Evolutionary conservation across 2,329 filamentous ascomycete species (phyloP).

Genomic region (Colletotrichum chrysophilum): DNA sequence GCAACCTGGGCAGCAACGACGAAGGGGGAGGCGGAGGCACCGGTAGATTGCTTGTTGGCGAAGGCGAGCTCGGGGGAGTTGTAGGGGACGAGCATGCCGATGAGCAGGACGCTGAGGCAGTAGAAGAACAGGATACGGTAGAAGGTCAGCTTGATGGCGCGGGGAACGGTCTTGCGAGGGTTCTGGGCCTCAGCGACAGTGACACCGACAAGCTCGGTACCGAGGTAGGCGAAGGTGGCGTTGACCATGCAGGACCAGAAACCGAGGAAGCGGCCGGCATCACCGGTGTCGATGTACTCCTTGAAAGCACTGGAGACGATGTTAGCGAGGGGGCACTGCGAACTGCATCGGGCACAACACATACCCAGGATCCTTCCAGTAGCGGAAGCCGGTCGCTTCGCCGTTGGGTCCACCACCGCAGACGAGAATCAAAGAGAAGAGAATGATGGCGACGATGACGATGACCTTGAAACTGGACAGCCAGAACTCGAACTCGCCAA

Average conservation of each 20-base stretch:
- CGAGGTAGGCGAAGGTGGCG: constrained; percentile 80
- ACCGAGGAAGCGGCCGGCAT: constrained; percentile 60
- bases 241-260: constrained; percentile 78
- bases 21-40: constrained; percentile 72
- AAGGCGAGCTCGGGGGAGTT: constrained; percentile 65
- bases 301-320: constrained; percentile 48
- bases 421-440: constrained; percentile 68
- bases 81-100: constrained; percentile 81
- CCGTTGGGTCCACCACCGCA: constrained; percentile 69
- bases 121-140: constrained; percentile 86
- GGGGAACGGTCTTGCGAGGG: constrained; percentile 76
- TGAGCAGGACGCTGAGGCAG: constrained; percentile 72
- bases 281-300: constrained; percentile 45
- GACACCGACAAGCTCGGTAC: constrained; percentile 78
- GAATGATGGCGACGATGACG: constrained; percentile 69
- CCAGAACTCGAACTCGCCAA: constrained; percentile 70
- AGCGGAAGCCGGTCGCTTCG: constrained; percentile 68
- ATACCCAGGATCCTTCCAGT: constrained; percentile 67
- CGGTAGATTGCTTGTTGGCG: constrained; percentile 52
- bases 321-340: not conserved
- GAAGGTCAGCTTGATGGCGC: constrained; percentile 81
- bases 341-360: not conserved
- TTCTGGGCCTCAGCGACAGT: constrained; percentile 83
- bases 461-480: constrained; percentile 71
- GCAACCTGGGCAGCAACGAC: constrained; percentile 74